Evolutionary conservation across 257 asterid species (phyloP), one percentile per base, ranked within the genome.

Genomic region (Nicotiana obtusifolia): DNA sequence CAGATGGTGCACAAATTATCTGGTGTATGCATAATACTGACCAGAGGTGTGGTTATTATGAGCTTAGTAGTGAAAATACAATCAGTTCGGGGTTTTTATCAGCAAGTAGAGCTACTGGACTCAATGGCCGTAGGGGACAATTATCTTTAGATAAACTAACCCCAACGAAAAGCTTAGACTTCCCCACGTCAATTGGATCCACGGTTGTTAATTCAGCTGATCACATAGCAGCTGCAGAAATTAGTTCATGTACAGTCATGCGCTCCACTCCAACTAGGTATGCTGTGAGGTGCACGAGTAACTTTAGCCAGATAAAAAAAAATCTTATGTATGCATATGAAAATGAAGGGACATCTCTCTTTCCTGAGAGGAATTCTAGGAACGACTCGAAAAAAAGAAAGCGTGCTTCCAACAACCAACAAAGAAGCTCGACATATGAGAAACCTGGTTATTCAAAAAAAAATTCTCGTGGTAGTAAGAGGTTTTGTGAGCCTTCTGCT

Each of bases 1-100:
- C 95, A 28, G 87, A 90, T 77, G 89, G 91, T 16, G 93, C 86
- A n/a, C 88, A 87, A 77, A 91, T 91, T 78, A 82, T 86, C 82
- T 94, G 98, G 99, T 93, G 97, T 82, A 81, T 82, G 83, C 94
- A 90, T 85, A 93, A 92, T 87, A 92, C 90, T 78, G 86, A 82
- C 66, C 92, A 85, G 69, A 94, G 85, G 85, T 90, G 98, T 89
- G 97, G 98, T 80, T 94, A 96, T 85, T 93, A 94, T 84, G 99
- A 96, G 86, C 82, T 89, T 81, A 82, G 84, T 52, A 82, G 86
- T 16, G 91, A 89, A 82, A 84, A 83, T 86, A 31, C 81, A 66
- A 77, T 83, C 78, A 78, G 76, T 81, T 88, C 87, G 77, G 85
- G 82, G 80, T 80, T 78, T 41, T 79, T 88, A 76, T 68, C 79